Conservation (phyloP, 2,329 filamentous ascomycete genomes). For the Akanthomyces uredinophilus region DNA sequence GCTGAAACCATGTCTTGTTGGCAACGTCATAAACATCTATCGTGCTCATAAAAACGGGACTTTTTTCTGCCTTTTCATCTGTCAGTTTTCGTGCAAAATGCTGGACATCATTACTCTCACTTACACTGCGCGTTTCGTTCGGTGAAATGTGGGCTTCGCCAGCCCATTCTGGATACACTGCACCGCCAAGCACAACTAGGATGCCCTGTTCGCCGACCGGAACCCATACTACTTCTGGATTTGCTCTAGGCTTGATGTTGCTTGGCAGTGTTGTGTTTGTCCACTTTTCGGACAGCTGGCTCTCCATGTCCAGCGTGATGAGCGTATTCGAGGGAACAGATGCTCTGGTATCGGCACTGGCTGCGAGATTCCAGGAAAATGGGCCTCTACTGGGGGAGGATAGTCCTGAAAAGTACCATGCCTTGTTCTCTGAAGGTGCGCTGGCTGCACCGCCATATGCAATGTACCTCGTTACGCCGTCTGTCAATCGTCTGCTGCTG, state of each 20-base stretch:
- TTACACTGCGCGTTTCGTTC: conserved; percentile 30
- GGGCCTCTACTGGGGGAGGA: conserved; percentile 44
- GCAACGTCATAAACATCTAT: conserved; percentile 77
- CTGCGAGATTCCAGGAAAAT: conserved; percentile 35
- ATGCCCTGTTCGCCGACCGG: conserved; percentile 73
- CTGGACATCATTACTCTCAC: conserved; percentile 12
- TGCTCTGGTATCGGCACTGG: conserved; percentile 34
- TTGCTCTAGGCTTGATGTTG: conserved; percentile 50
- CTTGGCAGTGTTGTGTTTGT: conserved; percentile 49
- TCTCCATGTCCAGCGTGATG: conserved; percentile 56
- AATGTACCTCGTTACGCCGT: conserved; percentile 53
- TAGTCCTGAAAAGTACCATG: conserved; percentile 66
- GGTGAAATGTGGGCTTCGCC: conserved; percentile 21
- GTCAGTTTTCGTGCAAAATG: not conserved
- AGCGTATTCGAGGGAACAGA: conserved; percentile 49
- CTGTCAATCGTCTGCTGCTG: conserved; percentile 33
- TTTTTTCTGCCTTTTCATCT: conserved; percentile 50
- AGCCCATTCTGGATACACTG: conserved; percentile 53
- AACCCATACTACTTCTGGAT: conserved; percentile 66
- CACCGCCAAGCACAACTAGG: conserved; percentile 72
- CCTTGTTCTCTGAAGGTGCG: conserved; percentile 64
- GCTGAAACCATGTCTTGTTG: conserved; percentile 60
- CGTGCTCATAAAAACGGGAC: conserved; percentile 64
- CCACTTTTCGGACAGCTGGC: conserved; percentile 48
- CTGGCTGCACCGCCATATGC: conserved; percentile 59